Evolutionary conservation across 2,329 filamentous ascomycete species (phyloP).

Genomic region (Atkinsonella hypoxylon): DNA sequence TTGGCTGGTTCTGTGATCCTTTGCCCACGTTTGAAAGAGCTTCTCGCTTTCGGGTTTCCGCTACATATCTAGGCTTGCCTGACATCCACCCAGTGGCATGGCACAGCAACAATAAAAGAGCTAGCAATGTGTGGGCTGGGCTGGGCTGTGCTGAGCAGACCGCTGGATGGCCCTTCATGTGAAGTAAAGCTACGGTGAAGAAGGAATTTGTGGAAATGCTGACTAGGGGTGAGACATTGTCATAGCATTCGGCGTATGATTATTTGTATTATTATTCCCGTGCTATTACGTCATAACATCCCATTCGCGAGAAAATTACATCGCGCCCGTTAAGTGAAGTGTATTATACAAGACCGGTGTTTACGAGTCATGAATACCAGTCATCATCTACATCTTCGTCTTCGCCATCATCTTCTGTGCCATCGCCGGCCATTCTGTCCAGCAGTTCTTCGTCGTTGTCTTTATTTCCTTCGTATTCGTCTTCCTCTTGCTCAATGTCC

Average conservation of each 20-base stretch:
- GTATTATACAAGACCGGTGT: neutral
- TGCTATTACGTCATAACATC: neutral
- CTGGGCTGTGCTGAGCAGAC: no score
- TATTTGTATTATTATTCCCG: neutral
- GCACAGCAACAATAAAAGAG: no score
- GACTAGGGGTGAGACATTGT: constrained; percentile 17
- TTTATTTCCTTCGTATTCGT: constrained; percentile 9
- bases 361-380: constrained; percentile 7
- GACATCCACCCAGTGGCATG: no score
- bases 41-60: no score
- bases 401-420: constrained; percentile 17
- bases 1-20: no score
- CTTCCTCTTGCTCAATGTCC: constrained; percentile 12
- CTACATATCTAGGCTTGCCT: no score
- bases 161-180: no score
- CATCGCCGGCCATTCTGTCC: constrained; percentile 22
- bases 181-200: no score
- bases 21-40: no score
- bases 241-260: neutral
- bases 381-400: constrained; percentile 14
- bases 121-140: no score
- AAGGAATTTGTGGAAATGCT: constrained; percentile 30
- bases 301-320: neutral
- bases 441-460: constrained; percentile 16
- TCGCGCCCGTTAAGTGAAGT: neutral